Percentiles rank a stretch among this genome's conserved stretches.
Conservation (phyloP, 139 green algal species). For the Chlorella vulgaris region DNA sequence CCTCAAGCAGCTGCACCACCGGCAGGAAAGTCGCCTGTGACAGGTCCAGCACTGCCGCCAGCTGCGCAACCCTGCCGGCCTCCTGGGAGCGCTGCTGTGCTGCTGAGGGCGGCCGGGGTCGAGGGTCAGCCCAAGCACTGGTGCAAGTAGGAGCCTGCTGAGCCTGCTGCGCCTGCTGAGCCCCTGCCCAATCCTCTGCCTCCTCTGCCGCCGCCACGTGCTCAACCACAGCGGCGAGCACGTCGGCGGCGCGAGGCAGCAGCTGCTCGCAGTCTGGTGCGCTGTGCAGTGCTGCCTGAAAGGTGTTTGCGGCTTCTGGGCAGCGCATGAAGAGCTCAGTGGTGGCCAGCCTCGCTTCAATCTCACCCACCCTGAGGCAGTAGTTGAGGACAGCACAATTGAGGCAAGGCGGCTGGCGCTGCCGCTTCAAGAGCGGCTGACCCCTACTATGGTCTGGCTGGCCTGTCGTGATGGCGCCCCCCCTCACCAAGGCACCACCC, state of each 20-base stretch:
- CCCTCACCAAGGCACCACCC: no score
- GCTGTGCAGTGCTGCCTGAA: conserved; percentile 20
- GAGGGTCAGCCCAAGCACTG: not conserved
- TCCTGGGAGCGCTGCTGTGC: not conserved
- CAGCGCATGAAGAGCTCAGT: conserved; percentile 23
- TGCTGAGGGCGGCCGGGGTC: not conserved
- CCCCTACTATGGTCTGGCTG: no score
- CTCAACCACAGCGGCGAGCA: conserved; percentile 30
- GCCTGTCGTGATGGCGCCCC: no score
- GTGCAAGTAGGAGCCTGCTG: not conserved
- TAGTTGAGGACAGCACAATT: not conserved
- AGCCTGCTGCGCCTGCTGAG: not conserved
- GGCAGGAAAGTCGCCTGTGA: conserved; percentile 26
- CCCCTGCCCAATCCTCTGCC: not conserved
- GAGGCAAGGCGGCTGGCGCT: no score
- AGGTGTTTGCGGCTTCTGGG: conserved; percentile 38
- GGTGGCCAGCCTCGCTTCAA: conserved; percentile 36
- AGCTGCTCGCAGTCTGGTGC: conserved; percentile 34
- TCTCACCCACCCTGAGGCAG: conserved; percentile 28
- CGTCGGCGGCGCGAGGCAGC: conserved; percentile 22
- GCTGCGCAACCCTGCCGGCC: not conserved
- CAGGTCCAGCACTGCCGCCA: not conserved
- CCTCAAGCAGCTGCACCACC: conserved; percentile 32
- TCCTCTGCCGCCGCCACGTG: not conserved
- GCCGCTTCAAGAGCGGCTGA: no score